These are phyloP conservation scores for Ophioceras dolichostomum DNA, from an alignment of 2,329 filamentous ascomycete species.

Conservation along the genomic window DNA sequence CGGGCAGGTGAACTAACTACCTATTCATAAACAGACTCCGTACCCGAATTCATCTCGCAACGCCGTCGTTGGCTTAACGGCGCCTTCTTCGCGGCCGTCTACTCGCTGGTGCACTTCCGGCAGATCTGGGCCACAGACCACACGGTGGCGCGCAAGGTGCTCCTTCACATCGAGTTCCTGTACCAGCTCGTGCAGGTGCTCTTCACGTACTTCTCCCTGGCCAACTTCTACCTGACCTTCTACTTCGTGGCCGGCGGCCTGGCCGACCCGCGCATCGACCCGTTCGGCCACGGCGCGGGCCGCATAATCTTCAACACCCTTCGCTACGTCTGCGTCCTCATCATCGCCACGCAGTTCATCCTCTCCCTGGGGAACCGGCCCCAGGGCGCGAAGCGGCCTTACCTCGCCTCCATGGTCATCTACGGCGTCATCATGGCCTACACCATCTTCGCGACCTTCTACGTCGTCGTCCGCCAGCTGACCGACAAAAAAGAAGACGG, in stretches of 20 bases:
- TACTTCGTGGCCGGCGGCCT: conserved; percentile 95
- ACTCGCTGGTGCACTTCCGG: conserved; percentile 87
- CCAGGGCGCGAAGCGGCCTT: conserved; percentile 86
- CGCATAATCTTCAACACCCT: conserved; percentile 77
- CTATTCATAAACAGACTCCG: conserved; percentile 59
- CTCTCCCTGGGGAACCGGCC: conserved; percentile 91
- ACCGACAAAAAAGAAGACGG: conserved; percentile 32
- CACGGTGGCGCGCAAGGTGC: conserved; percentile 73
- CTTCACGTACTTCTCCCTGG: conserved; percentile 96
- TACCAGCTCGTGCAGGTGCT: conserved; percentile 88
- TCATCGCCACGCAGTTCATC: conserved; percentile 94
- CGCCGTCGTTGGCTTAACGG: conserved; percentile 95
- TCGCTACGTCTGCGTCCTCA: conserved; percentile 71
- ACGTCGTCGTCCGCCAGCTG: conserved; percentile 79
- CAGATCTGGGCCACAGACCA: conserved; percentile 94
- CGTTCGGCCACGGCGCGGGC: conserved; percentile 81
- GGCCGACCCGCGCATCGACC: conserved; percentile 66
- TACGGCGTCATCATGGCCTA: conserved; percentile 93
- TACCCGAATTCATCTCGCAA: conserved; percentile 96
- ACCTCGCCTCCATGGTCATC: conserved; percentile 76
- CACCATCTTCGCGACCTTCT: conserved; percentile 79
- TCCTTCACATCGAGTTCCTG: conserved; percentile 88
- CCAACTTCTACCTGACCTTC: conserved; percentile 98
- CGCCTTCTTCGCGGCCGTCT: conserved; percentile 96
- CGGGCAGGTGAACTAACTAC: no score